Conservation (phyloP, 1,139 yeast genomes). For the Spencermartinsiella ligniputridi region DNA sequence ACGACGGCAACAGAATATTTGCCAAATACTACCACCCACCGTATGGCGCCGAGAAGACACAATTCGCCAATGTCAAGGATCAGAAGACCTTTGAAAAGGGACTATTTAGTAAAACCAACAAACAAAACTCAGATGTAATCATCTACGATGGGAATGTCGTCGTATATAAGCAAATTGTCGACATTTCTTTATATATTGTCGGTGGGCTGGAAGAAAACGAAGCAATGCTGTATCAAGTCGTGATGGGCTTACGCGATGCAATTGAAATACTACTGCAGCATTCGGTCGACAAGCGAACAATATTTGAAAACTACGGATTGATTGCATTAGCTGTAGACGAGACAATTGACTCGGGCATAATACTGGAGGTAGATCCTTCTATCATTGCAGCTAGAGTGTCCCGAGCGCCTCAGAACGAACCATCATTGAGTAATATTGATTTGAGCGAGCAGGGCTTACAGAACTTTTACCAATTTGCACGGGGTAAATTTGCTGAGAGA, state of each 20-base stretch:
- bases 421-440: slow-evolving; percentile 65
- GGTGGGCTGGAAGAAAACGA: slow-evolving; percentile 87
- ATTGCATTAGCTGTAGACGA: slow-evolving; percentile 86
- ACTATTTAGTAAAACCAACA: slow-evolving; percentile 68
- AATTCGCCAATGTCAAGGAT: slow-evolving; percentile 46
- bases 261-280: slow-evolving; percentile 70
- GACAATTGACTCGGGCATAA: slow-evolving; percentile 77
- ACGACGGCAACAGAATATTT: slow-evolving; percentile 72
- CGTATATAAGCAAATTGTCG: slow-evolving; percentile 76
- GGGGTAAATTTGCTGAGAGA: slow-evolving; percentile 79
- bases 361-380: slow-evolving; percentile 84
- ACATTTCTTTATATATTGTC: slow-evolving; percentile 64
- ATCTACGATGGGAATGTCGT: slow-evolving; percentile 69
- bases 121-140: slow-evolving; percentile 75
- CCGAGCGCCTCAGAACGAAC: slow-evolving; percentile 66
- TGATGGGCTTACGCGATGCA: slow-evolving; percentile 76
- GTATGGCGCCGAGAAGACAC: slow-evolving; percentile 35
- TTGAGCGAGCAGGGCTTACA: slow-evolving; percentile 81
- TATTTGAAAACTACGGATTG: slow-evolving; percentile 81
- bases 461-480: slow-evolving; percentile 87
- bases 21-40: slow-evolving; percentile 82
- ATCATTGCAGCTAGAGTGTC: slow-evolving; percentile 88
- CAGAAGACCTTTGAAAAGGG: slow-evolving; percentile 75
- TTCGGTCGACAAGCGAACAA: slow-evolving; percentile 71
- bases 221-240: slow-evolving; percentile 69